Evolutionary conservation across 2,329 filamentous ascomycete genomes (phyloP).

Genomic region (Venturiaceae sp.): DNA sequence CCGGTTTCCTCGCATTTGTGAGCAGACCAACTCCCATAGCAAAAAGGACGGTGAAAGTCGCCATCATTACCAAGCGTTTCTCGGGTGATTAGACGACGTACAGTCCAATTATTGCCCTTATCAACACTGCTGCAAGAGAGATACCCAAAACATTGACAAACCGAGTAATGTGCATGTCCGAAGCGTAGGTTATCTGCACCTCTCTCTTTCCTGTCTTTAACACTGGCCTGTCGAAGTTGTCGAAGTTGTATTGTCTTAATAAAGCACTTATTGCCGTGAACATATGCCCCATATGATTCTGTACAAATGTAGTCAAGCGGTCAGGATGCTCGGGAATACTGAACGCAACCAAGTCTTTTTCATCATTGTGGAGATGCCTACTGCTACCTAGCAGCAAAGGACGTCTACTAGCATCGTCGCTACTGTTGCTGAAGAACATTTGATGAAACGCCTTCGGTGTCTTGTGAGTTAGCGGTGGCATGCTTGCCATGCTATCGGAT

Average conservation of each 20-base stretch:
- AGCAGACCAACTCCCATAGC: not conserved
- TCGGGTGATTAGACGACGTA: not conserved
- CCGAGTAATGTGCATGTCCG: slow-evolving; percentile 8
- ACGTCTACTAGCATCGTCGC: not conserved
- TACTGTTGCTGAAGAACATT: too few relatives aligned
- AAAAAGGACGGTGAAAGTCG: not conserved
- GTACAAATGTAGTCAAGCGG: not conserved
- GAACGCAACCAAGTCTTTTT: not conserved
- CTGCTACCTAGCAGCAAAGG: not conserved
- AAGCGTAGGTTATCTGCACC: slow-evolving; percentile 9
- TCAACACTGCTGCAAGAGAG: slow-evolving; percentile 14
- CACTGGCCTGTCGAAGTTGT: not conserved
- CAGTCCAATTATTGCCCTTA: slow-evolving; percentile 15
- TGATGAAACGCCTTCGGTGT: too few relatives aligned
- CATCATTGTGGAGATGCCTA: not conserved
- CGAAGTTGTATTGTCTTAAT: not conserved
- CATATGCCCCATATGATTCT: not conserved
- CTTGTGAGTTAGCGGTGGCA: too few relatives aligned
- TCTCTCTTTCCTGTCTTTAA: not conserved
- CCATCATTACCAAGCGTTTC: not conserved
- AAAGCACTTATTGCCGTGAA: not conserved
- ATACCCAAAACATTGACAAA: slow-evolving; percentile 10
- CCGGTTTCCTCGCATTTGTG: not conserved
- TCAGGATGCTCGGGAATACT: not conserved
- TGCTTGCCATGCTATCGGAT: too few relatives aligned